Evolutionary conservation across 1,284 basidiomycete genomes (phyloP), one percentile per base, ranked within the genome.

Genomic region (Rhodotorula sp.): DNA sequence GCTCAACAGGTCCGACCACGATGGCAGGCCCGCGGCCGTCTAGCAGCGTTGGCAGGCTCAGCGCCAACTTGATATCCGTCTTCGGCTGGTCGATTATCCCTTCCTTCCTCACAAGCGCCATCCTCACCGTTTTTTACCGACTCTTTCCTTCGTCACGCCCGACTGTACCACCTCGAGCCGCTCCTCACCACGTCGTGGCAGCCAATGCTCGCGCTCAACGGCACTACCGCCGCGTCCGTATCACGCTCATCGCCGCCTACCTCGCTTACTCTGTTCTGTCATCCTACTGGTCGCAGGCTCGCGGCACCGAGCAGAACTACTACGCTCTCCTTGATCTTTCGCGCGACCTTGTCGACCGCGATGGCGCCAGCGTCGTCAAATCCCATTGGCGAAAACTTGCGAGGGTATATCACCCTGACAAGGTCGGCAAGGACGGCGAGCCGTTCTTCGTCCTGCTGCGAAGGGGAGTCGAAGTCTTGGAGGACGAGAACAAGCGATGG

Each of bases 401-500:
- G 34, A 28, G 71, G 16, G 34, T 69, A 26, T 74, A 70, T 47
- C 76, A 77, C 60, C 76, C 76, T 8, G 76, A 77, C 56, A 74
- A 74, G 64, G 64, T 71, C 18, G 70, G 71, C 10, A 69, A 69
- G 26, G 34, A 28, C 30, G 70, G 71, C 13, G 67, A 73, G 57
- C 62, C 59, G 18, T n/a, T 65, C 40, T 77, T 77, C 37, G 69
- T 75, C 40, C 62, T 58, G 40, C 59, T 72, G 40, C 69, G 69
- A 26, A 48, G 18, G 15, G 76, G 67, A 16, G 68, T 73, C 31
- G 73, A 76, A 24, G 59, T 61, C 15, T 44, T 77, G 30, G 64
- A 69, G 63, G 64, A 73, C 31, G 73, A 73, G 22, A 53, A 34
- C 10, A 62, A 53, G 40, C 34, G 73, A 5, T 77, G 76, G 76